Percentiles rank a stretch among this genome's conserved stretches.
Conservation (phyloP, 2,329 filamentous ascomycete genomes). For the Aspergillus sp. region DNA sequence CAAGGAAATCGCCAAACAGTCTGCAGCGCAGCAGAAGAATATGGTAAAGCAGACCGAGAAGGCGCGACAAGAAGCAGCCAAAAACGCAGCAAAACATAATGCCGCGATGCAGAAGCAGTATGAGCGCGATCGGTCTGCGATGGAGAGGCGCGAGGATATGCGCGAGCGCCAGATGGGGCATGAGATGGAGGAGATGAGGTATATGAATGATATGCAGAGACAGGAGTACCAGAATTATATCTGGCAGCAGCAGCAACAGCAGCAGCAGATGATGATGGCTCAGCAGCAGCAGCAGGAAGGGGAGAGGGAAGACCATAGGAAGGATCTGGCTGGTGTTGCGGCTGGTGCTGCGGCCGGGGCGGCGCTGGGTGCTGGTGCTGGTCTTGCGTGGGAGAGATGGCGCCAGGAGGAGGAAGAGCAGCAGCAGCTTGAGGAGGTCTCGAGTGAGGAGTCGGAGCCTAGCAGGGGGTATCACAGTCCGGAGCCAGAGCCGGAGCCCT, state of each 20-base stretch:
- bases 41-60: neutral
- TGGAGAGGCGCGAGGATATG: too few species aligned
- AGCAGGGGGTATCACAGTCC: neutral
- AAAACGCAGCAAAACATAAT: neutral
- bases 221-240: too few species aligned
- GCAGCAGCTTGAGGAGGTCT: neutral
- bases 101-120: neutral
- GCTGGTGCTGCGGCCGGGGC: neutral
- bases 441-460: neutral
- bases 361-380: neutral
- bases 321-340: neutral
- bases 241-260: too few species aligned
- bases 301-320: neutral
- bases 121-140: neutral
- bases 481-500: neutral
- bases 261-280: neutral
- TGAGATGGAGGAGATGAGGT: too few species aligned
- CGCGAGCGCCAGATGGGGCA: too few species aligned
- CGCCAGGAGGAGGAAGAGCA: neutral
- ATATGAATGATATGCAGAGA: too few species aligned
- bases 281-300: neutral
- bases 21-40: neutral
- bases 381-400: neutral
- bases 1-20: neutral
- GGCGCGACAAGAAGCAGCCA: neutral